A percentile compares a stretch with the other conserved stretches of the same genome.
These are phyloP conservation scores for Blastomyces gilchristii DNA, from an alignment of 2,329 filamentous ascomycete genomes.

Conservation along the genomic window DNA sequence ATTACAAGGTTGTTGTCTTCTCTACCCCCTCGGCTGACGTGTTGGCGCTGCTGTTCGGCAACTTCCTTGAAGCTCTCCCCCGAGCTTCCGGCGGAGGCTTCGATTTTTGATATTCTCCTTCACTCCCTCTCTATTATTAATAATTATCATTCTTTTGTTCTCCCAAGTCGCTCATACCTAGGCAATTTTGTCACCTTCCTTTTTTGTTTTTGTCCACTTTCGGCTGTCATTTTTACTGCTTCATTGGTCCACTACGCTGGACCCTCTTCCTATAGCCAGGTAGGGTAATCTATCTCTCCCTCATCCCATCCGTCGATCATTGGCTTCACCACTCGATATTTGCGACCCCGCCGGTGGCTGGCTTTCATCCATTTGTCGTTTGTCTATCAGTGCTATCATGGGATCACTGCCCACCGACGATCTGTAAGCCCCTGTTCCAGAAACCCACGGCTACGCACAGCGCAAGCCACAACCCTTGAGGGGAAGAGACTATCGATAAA, in stretches of 20 bases:
- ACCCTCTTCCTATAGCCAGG: not conserved
- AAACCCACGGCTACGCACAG: not conserved
- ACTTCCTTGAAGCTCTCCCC: not conserved
- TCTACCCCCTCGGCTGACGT: not conserved
- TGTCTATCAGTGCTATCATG: slow-evolving; percentile 2
- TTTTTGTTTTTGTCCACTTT: not conserved
- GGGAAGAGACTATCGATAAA: not conserved
- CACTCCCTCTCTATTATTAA: slow-evolving; percentile 1
- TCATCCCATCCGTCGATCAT: not conserved
- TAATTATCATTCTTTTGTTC: not conserved
- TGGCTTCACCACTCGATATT: not conserved
- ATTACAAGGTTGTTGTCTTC: not conserved
- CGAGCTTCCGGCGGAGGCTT: not conserved
- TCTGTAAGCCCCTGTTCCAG: not conserved
- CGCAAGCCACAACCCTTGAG: not conserved
- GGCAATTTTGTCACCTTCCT: not conserved
- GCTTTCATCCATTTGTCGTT: not conserved
- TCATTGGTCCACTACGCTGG: not conserved
- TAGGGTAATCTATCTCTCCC: not conserved
- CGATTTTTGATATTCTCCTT: slow-evolving; percentile 8
- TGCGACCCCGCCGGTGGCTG: slow-evolving; percentile 1
- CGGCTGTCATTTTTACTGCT: not conserved
- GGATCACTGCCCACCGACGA: slow-evolving; percentile 1
- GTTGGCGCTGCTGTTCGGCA: not conserved
- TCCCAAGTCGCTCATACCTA: not conserved